These are phyloP conservation scores for Verticillium albo-atrum DNA, from an alignment of 2,329 filamentous ascomycete species.

Conservation along the genomic window DNA sequence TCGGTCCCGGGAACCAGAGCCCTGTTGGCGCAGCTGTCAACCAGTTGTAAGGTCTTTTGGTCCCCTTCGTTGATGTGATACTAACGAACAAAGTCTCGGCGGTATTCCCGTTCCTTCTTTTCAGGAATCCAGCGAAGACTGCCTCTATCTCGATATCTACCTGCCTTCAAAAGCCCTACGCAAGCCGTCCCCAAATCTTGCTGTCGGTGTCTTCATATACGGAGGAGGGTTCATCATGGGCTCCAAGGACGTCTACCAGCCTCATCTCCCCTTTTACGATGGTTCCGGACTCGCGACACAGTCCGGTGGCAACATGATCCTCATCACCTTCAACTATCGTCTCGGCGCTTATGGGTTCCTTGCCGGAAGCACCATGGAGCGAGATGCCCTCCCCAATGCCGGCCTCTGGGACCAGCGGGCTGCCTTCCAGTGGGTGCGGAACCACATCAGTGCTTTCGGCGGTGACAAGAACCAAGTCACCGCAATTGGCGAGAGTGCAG, in stretches of 20 bases:
- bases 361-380: constrained; percentile 37
- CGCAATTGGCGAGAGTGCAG: constrained; percentile 46
- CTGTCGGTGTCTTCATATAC: constrained; percentile 41
- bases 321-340: constrained; percentile 43
- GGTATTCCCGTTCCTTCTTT: constrained; percentile 26
- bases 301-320: constrained; percentile 34
- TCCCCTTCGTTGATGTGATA: neutral
- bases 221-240: constrained; percentile 41
- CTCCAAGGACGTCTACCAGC: constrained; percentile 29
- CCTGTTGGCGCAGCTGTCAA: constrained; percentile 26
- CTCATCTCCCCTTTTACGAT: constrained; percentile 30
- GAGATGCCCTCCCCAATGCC: constrained; percentile 36
- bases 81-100: constrained; percentile 17
- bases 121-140: constrained; percentile 33
- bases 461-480: constrained; percentile 42
- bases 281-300: constrained; percentile 29
- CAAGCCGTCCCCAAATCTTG: constrained; percentile 28
- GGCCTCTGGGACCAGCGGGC: constrained; percentile 37
- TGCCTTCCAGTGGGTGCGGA: constrained; percentile 42
- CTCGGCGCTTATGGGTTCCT: constrained; percentile 44
- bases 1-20: constrained; percentile 25
- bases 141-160: constrained; percentile 45
- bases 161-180: constrained; percentile 37
- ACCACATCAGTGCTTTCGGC: constrained; percentile 38
- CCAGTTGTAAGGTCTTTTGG: constrained; percentile 21